Percentiles rank a stretch among this genome's conserved stretches.
These are phyloP conservation scores for Hordeum marinum DNA, from an alignment of 176 grass and related monocot genomes.

Conservation along the genomic window DNA sequence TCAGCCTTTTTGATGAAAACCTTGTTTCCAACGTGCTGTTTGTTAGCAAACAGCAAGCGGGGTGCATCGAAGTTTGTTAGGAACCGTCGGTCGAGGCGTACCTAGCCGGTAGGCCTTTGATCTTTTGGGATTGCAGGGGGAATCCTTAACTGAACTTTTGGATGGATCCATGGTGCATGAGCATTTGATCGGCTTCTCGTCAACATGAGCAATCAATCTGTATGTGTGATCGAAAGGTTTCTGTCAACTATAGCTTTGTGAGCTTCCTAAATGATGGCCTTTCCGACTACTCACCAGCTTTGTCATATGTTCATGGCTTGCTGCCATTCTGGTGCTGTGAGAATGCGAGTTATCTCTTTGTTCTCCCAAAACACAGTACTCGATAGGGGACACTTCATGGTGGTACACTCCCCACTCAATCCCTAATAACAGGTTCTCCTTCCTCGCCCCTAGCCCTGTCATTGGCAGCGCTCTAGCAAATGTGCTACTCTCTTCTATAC, in stretches of 20 bases:
- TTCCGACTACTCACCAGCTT: constrained; percentile 17
- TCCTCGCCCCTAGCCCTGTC: too few species aligned
- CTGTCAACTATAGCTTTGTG: background rate
- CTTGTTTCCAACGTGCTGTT: background rate
- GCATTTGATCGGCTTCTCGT: constrained; percentile 4
- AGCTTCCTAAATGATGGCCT: constrained; percentile 32
- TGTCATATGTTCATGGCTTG: background rate
- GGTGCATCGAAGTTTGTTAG: constrained; percentile 13
- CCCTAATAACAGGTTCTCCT: too few species aligned
- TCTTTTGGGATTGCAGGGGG: background rate
- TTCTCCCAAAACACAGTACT: too few species aligned
- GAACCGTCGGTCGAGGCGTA: constrained; percentile 8
- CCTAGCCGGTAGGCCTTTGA: background rate
- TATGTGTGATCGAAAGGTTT: background rate
- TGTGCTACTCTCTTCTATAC: too few species aligned
- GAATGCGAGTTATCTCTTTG: background rate
- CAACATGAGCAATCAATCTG: constrained; percentile 33
- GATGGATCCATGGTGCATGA: constrained; percentile 6
- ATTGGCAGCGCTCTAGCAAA: too few species aligned
- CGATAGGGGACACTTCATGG: too few species aligned
- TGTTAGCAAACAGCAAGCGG: background rate
- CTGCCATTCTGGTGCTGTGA: background rate
- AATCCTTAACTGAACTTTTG: constrained; percentile 24
- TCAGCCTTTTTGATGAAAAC: constrained; percentile 8
- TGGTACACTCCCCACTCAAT: too few species aligned